Percentiles rank a stretch among this genome's conserved stretches.
Evolutionary conservation across 1,284 basidiomycete species (phyloP).

Genomic region (Takashimella koratensis): DNA sequence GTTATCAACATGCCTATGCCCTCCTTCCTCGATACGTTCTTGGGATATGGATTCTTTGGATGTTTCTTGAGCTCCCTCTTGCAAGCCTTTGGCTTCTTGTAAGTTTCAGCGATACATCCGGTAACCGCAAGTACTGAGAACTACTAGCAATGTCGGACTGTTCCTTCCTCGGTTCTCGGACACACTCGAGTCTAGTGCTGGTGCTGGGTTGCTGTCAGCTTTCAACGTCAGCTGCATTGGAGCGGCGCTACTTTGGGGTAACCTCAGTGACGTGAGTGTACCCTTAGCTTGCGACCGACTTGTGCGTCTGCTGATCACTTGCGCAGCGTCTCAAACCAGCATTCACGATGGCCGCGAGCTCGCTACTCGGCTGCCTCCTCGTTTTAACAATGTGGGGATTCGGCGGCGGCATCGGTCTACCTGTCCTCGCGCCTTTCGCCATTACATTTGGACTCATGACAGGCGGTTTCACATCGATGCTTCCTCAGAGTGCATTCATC

Average conservation of each 20-base stretch:
- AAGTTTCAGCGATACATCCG: constrained; percentile 3
- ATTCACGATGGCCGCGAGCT: constrained; percentile 18
- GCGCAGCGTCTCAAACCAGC: constrained; percentile 17
- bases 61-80: constrained; percentile 17
- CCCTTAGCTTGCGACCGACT: background rate
- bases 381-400: constrained; percentile 22
- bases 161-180: constrained; percentile 25
- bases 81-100: constrained; percentile 26
- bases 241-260: constrained; percentile 24
- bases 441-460: constrained; percentile 17
- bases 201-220: constrained; percentile 20
- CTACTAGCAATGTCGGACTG: constrained; percentile 20
- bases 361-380: constrained; percentile 11
- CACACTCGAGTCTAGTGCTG: constrained; percentile 13
- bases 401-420: constrained; percentile 12
- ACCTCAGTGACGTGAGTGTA: constrained; percentile 21
- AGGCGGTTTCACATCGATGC: constrained; percentile 26
- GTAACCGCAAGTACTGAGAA: too few species aligned
- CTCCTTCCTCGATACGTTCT: constrained; percentile 13
- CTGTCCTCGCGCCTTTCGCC: constrained; percentile 20
- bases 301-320: background rate
- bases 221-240: constrained; percentile 24
- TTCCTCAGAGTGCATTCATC: constrained; percentile 19
- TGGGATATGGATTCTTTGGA: constrained; percentile 17
- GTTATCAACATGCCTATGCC: constrained; percentile 16